Percentiles rank a stretch among this genome's conserved stretches.
These are phyloP conservation scores for Macrolepiota dolichaula DNA, from an alignment of 768 basidiomycete genomes.

Conservation along the genomic window DNA sequence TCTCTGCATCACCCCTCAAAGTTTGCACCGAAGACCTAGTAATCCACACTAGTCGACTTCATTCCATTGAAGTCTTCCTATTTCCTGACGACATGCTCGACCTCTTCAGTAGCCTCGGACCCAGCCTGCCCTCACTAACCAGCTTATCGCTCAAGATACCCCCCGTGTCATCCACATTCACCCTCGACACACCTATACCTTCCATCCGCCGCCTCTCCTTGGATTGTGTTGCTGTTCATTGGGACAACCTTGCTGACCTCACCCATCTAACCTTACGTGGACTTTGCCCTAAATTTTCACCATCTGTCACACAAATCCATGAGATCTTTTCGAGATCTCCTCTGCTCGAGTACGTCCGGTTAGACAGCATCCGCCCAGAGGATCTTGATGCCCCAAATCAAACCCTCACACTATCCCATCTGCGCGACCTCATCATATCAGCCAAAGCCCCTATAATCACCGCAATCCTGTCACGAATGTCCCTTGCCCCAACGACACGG, in stretches of 20 bases:
- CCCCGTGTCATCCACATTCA: constrained; percentile 22
- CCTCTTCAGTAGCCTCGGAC: constrained; percentile 27
- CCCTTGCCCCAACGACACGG: constrained; percentile 20
- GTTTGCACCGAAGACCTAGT: constrained; percentile 23
- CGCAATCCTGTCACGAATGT: constrained; percentile 22
- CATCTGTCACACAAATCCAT: constrained; percentile 29
- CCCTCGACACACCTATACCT: constrained; percentile 23
- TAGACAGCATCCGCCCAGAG: constrained; percentile 26
- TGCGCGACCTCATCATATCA: constrained; percentile 28
- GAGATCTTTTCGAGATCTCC: constrained; percentile 31
- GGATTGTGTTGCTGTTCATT: constrained; percentile 30
- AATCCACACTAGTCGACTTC: constrained; percentile 26
- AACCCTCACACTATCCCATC: constrained; percentile 19
- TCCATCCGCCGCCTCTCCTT: constrained; percentile 29
- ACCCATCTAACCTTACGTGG: constrained; percentile 32
- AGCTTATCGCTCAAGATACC: constrained; percentile 33
- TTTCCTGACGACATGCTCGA: constrained; percentile 29
- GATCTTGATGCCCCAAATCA: constrained; percentile 2
- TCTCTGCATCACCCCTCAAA: constrained; percentile 26
- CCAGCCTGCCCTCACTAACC: constrained; percentile 22
- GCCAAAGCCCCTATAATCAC: constrained; percentile 23
- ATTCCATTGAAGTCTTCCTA: constrained; percentile 33
- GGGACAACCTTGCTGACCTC: constrained; percentile 29
- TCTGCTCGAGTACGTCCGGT: constrained; percentile 26
- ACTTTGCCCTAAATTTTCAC: constrained; percentile 25